A percentile compares a stretch with the other conserved stretches of the same genome.
Conservation (phyloP, 768 basidiomycete species). For the Pilatotrama ljubarskyi region DNA sequence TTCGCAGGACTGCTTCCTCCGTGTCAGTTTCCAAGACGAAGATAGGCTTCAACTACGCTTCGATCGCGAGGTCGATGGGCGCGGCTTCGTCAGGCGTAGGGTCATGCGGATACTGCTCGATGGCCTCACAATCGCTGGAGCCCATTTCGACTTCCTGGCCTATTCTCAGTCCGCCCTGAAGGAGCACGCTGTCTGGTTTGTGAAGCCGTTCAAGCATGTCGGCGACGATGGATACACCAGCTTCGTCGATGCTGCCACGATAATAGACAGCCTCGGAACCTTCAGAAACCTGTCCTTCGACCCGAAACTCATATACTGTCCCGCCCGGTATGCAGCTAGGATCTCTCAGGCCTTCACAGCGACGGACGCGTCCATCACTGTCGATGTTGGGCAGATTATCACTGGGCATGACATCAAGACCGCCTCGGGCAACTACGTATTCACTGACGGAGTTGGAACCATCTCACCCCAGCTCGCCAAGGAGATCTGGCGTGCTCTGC, state of each 20-base stretch:
- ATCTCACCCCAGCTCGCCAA: conserved; percentile 55
- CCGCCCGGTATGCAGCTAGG: conserved; percentile 70
- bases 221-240: conserved; percentile 3
- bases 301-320: conserved; percentile 51
- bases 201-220: conserved; percentile 49
- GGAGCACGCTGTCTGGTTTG: conserved; percentile 59
- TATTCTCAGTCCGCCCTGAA: conserved; percentile 78
- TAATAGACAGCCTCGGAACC: conserved; percentile 56
- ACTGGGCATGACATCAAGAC: conserved; percentile 48
- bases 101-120: conserved; percentile 45
- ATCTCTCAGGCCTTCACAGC: conserved; percentile 76
- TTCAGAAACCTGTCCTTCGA: conserved; percentile 53
- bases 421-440: conserved; percentile 40
- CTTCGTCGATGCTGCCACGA: conserved; percentile 39
- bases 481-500: conserved; percentile 45
- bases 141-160: conserved; percentile 61
- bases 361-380: conserved; percentile 58
- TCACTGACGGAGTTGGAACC: conserved; percentile 74
- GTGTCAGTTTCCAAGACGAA: conserved; percentile 66
- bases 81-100: conserved; percentile 47
- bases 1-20: conserved; percentile 56
- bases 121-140: conserved; percentile 55
- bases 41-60: conserved; percentile 51
- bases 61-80: conserved; percentile 57
- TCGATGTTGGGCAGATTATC: conserved; percentile 40